These are phyloP conservation scores for Neurospora sp. DNA, from an alignment of 495 filamentous ascomycete species.

Conservation along the genomic window DNA sequence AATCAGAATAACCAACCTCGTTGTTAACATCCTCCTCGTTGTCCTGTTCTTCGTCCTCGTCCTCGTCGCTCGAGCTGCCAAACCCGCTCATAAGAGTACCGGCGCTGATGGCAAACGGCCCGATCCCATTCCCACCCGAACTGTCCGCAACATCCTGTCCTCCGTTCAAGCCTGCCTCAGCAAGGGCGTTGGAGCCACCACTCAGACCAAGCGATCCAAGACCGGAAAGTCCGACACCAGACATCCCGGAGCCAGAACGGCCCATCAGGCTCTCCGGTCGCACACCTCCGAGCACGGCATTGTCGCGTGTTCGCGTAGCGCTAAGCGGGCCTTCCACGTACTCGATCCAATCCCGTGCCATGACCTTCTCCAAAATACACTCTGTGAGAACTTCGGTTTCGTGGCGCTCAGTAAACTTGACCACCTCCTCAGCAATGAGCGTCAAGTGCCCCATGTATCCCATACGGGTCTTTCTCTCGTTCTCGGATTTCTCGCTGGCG, in stretches of 20 bases:
- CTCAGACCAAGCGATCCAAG: constrained; percentile 36
- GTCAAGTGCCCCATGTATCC: constrained; percentile 99
- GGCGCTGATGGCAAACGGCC: constrained; percentile 55
- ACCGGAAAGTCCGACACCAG: constrained; percentile 34
- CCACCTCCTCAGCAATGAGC: constrained; percentile 94
- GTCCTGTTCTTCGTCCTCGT: constrained; percentile 90
- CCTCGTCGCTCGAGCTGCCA: constrained; percentile 88
- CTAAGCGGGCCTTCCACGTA: constrained; percentile 93
- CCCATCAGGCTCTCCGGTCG: constrained; percentile 55
- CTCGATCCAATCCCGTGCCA: constrained; percentile 79
- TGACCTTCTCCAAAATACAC: constrained; percentile 76
- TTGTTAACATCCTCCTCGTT: constrained; percentile 57
- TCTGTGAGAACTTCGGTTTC: constrained; percentile 78
- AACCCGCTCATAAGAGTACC: constrained; percentile 84
- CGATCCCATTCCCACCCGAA: constrained; percentile 53
- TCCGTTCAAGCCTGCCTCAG: constrained; percentile 61
- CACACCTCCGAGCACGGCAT: constrained; percentile 95
- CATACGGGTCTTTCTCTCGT: constrained; percentile 73
- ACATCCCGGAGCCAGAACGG: constrained; percentile 13
- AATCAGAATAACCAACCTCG: constrained; percentile 33
- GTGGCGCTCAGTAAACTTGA: constrained; percentile 94
- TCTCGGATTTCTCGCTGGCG: constrained; percentile 74
- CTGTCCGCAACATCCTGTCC: constrained; percentile 65
- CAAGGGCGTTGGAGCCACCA: constrained; percentile 58
- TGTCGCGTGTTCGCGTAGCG: constrained; percentile 91